Evolutionary conservation across 257 asterid genomes (phyloP).

Genomic region (Nicotiana noctiflora): DNA sequence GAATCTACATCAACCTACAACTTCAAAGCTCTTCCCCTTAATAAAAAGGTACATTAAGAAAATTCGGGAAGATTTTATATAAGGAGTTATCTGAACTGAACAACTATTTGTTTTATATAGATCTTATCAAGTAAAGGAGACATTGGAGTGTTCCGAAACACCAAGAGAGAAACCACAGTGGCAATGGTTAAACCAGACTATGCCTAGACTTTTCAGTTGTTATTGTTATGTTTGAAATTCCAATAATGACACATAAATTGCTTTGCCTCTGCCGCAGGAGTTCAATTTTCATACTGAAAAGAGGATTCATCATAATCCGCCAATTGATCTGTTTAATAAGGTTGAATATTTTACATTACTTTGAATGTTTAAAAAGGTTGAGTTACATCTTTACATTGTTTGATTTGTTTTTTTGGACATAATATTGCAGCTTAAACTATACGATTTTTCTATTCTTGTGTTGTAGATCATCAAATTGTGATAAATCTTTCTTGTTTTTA

Average conservation of each 20-base stretch:
- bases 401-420: background rate
- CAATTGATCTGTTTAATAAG: slow-evolving; percentile 74
- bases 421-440: background rate
- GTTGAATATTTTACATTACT: slow-evolving; percentile 21
- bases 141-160: slow-evolving; percentile 61
- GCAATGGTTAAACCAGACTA: slow-evolving; percentile 52
- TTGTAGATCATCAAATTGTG: slow-evolving; percentile 5
- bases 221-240: background rate
- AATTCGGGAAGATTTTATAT: background rate
- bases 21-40: slow-evolving; percentile 79
- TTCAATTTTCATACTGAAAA: slow-evolving; percentile 62
- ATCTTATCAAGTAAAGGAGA: slow-evolving; percentile 88
- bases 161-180: slow-evolving; percentile 65
- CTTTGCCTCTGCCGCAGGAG: slow-evolving; percentile 43
- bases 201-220: background rate
- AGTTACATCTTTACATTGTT: background rate
- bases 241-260: background rate
- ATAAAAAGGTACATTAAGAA: slow-evolving; percentile 49
- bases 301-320: slow-evolving; percentile 62
- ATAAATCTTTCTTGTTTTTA: slow-evolving; percentile 14
- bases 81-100: background rate
- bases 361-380: background rate
- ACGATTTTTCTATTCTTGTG: background rate
- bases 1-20: slow-evolving; percentile 34
- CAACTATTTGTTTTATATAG: slow-evolving; percentile 27